Percentiles rank a stretch among this genome's conserved stretches.
These are phyloP conservation scores for Candida boidinii DNA, from an alignment of 805 yeast genomes.

Conservation along the genomic window DNA sequence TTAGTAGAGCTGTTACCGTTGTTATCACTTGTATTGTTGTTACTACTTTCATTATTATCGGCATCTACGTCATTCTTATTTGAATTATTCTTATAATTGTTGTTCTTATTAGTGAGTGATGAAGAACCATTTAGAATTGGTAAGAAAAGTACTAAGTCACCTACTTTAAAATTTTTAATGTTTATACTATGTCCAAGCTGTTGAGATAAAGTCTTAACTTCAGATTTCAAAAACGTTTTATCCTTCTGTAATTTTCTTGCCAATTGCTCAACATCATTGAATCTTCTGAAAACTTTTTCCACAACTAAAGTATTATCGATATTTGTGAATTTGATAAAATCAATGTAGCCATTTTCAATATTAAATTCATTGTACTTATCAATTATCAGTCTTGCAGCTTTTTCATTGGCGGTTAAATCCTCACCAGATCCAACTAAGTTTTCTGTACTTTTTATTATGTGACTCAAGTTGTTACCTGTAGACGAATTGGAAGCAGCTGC, in stretches of 20 bases:
- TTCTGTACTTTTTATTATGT: conserved; percentile 9
- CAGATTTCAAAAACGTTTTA: conserved; percentile 42
- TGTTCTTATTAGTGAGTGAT: background rate
- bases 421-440: too few relatives aligned
- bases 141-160: conserved; percentile 76
- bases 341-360: conserved; percentile 27
- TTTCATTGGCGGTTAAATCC: too few relatives aligned
- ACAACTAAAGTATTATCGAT: conserved; percentile 20
- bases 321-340: conserved; percentile 15
- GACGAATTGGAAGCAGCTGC: too few relatives aligned
- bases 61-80: too few relatives aligned
- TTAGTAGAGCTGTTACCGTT: background rate
- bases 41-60: too few relatives aligned
- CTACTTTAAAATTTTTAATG: conserved; percentile 54
- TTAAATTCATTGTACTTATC: conserved; percentile 10
- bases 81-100: background rate
- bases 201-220: conserved; percentile 27
- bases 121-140: conserved; percentile 59
- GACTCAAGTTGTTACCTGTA: too few relatives aligned
- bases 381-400: conserved; percentile 11
- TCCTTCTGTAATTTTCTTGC: conserved; percentile 83
- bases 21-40: background rate
- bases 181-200: conserved; percentile 48
- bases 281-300: conserved; percentile 53
- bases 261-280: conserved; percentile 80